Base-by-base conservation (phyloP, 768 basidiomycete genomes). In the Tephrocybe sp. region DNA sequence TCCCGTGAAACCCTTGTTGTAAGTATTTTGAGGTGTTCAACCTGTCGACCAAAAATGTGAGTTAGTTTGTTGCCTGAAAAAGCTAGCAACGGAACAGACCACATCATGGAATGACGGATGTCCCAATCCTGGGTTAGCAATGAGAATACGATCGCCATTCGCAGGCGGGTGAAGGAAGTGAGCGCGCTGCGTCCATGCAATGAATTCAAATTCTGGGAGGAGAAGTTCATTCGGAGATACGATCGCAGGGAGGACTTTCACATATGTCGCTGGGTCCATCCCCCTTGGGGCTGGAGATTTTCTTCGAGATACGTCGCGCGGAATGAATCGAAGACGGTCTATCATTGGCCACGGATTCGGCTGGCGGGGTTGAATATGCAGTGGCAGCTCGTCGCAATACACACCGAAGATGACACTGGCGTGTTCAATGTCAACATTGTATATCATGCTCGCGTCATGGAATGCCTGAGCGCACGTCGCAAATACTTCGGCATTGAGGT, bases 181-280 rank as follows among this genome's bases (percentile, higher is more conserved):
- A 2, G 66, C 76, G n/a, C 76, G 61, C 47, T 81, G 78, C 4
- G 75, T 76, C 79, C 79, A 81, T 6, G 72, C 72, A 10, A 81
- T 64, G 0, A 70, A 49, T 55, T 73, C 70, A 43, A 65, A 70
- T 32, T 72, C 64, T 14, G 61, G 41, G 31, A 66, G 68, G 9
- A 79, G 65, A 1, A 77, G 52, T 41, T 77, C 51, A 5, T 39
- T 56, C 0, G 78, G 77, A 0, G 70, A 58, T 2, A 78, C 71
- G 11, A 78, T 49, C 1, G 26, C 33, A 5, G 65, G 68, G 17
- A 77, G 56, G 7, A 39, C 48, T 1, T 52, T 53, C 32, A 70
- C 60, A 42, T 69, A 67, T 5, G 43, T 42, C 1, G 59, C 58
- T 41, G 64, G 53, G 12, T 58, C 51, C 34, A 65, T 40, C 5